Evolutionary conservation across 495 filamentous ascomycete species (phyloP), one percentile per base, ranked within the genome.

Genomic region (Penicillium fimorum): DNA sequence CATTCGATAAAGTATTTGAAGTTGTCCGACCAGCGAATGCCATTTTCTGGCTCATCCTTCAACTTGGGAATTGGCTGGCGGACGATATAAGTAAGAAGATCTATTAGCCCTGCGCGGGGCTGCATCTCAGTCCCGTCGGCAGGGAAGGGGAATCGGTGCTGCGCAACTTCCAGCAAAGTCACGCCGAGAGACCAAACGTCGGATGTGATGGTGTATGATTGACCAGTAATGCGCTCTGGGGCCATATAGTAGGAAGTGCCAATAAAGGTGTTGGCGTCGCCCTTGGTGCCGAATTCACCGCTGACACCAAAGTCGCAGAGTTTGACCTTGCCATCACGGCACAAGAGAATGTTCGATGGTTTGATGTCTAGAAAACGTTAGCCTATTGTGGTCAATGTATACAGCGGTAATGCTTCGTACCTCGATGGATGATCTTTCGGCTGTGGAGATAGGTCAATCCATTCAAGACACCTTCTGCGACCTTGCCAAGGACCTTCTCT

Each of bases 1-100:
- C 92, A 96, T 73, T 96, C 92, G 70, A 98, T 96, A 62, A 97
- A 98, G 70, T 96, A 97, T 68, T 98, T 98, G 74, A 98, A 97
- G 60, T 86, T 94, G 62, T 92, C 88, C 60, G 88, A 94, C 94
- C 94, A 97, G 67, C 82, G 86, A 63, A 97, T 95, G 38, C 81
- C 83, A 53, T 75, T 77, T 15, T 84, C 76, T 17, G 89, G 89
- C 73, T 98, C 94, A 64, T 98, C 95, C 72, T 96, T 97, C 50
- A 98, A 77, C 71, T 93, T 95, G 18, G 94, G 94, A 54, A 97
- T 95, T 24, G 92, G 89, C 69, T 97, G 94, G 55, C 90, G 84
- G 35, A 98, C 94, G 62, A 98, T 97, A 68, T 97, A 97, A 4
- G 94, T 97, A 40, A 98, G 79, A 5, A 98, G 79, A 68, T 98